These are phyloP conservation scores for Diatrype stigma DNA, from an alignment of 2,329 filamentous ascomycete species.

Conservation along the genomic window DNA sequence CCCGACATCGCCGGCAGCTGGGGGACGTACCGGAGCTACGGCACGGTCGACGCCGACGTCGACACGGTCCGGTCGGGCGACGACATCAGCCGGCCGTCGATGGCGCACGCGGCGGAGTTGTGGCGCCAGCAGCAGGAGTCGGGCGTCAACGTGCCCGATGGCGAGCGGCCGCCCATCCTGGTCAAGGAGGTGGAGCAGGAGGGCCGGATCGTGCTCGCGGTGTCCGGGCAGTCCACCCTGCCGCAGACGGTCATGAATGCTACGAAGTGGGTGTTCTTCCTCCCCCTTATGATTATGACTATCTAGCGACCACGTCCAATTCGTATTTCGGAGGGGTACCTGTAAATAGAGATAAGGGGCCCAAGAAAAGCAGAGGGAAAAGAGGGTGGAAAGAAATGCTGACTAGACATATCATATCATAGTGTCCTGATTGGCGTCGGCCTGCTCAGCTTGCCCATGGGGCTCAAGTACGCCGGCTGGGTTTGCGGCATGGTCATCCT, in stretches of 20 bases:
- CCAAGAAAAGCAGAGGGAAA: too few relatives aligned
- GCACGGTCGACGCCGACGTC: constrained; percentile 43
- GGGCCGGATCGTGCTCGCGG: constrained; percentile 75
- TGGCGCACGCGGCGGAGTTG: constrained; percentile 47
- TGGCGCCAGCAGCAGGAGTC: constrained; percentile 52
- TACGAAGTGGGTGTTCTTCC: constrained; percentile 56
- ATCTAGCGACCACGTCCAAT: too few relatives aligned
- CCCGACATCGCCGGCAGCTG: constrained; percentile 71
- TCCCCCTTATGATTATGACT: too few relatives aligned
- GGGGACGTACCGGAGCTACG: constrained; percentile 52
- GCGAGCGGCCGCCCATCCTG: constrained; percentile 69
- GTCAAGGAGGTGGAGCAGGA: constrained; percentile 87
- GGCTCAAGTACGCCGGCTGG: constrained; percentile 85
- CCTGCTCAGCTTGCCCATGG: constrained; percentile 81
- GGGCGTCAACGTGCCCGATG: constrained; percentile 43
- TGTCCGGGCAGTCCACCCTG: constrained; percentile 90
- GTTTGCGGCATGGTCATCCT: constrained; percentile 75
- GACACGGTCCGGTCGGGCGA: constrained; percentile 23
- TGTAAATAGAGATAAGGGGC: too few relatives aligned
- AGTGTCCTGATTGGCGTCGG: constrained; percentile 84
- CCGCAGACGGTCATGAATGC: constrained; percentile 97
- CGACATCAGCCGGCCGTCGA: constrained; percentile 39
- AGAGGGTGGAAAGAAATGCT: too few relatives aligned
- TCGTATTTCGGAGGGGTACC: too few relatives aligned
- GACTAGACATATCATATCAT: too few relatives aligned